Evolutionary conservation across 148 eudicot genomes (phyloP).

Genomic region (Chenopodium suecicum): DNA sequence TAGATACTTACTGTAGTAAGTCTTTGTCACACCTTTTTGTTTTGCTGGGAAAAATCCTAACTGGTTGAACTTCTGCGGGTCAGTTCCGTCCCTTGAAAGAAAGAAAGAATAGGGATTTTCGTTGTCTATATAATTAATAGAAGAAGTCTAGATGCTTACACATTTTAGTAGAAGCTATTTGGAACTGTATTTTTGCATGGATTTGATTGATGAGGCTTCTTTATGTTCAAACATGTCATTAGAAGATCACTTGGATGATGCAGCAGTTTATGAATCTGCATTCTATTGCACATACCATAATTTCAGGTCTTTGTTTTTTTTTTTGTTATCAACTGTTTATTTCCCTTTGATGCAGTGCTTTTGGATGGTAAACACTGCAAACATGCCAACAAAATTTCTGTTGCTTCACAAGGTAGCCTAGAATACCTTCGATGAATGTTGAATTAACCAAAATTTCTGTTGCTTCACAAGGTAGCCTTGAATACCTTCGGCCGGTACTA

Average conservation of each 20-base stretch:
- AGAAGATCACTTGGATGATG: slow-evolving; percentile 5
- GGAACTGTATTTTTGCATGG: neutral
- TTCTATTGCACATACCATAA: slow-evolving; percentile 2
- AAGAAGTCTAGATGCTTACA: slow-evolving; percentile 8
- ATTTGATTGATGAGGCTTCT: neutral
- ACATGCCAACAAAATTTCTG: neutral
- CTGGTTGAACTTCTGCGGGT: neutral
- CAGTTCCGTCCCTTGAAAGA: neutral
- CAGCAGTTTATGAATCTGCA: neutral
- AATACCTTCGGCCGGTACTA: no score
- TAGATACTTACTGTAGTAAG: slow-evolving; percentile 27
- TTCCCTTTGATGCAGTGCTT: neutral
- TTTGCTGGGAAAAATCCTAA: neutral
- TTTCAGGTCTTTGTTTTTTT: neutral
- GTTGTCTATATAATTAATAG: slow-evolving; percentile 8
- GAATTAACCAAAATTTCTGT: no score
- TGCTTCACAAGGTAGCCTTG: no score
- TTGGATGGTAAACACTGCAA: neutral
- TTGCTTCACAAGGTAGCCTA: neutral
- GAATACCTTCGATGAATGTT: no score
- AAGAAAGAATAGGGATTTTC: neutral
- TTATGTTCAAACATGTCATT: neutral
- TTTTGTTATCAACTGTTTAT: neutral
- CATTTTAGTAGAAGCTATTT: slow-evolving; percentile 15
- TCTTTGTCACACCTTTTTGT: neutral